These are phyloP conservation scores for Xylariaceae sp. DNA, from an alignment of 2,329 filamentous ascomycete genomes.

Conservation along the genomic window DNA sequence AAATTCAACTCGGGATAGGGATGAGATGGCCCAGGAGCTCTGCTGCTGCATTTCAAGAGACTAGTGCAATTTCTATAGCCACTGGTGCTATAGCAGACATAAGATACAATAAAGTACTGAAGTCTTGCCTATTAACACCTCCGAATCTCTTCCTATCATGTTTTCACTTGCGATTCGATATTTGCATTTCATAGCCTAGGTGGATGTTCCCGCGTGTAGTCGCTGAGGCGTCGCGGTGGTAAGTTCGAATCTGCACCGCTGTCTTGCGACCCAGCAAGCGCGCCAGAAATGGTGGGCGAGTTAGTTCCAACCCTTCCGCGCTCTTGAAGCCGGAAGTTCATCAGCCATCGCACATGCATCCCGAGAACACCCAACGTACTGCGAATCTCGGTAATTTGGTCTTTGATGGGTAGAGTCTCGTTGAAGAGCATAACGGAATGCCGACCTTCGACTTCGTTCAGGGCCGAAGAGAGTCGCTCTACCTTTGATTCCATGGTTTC, in stretches of 20 bases:
- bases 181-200: slow-evolving; percentile 23
- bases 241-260: slow-evolving; percentile 18
- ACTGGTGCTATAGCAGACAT: no score
- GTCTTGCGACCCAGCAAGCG: slow-evolving; percentile 24
- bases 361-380: slow-evolving; percentile 55
- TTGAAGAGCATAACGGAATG: slow-evolving; percentile 60
- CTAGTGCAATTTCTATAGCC: no score
- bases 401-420: slow-evolving; percentile 57
- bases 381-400: slow-evolving; percentile 57
- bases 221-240: slow-evolving; percentile 28
- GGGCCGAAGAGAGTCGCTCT: slow-evolving; percentile 52
- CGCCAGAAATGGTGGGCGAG: slow-evolving; percentile 20
- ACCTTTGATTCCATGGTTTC: slow-evolving; percentile 53
- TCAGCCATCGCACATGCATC: slow-evolving; percentile 58
- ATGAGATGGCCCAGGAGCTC: no score
- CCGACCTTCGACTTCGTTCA: slow-evolving; percentile 56
- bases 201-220: slow-evolving; percentile 29
- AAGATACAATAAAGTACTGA: no score
- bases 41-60: no score
- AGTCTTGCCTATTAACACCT: no score
- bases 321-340: slow-evolving; percentile 50
- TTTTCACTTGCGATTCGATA: no score
- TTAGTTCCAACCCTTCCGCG: slow-evolving; percentile 28
- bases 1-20: no score
- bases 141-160: no score